Evolutionary conservation across 2,329 filamentous ascomycete genomes (phyloP), one percentile per base, ranked within the genome.

Genomic region (Penicillium decumbens): DNA sequence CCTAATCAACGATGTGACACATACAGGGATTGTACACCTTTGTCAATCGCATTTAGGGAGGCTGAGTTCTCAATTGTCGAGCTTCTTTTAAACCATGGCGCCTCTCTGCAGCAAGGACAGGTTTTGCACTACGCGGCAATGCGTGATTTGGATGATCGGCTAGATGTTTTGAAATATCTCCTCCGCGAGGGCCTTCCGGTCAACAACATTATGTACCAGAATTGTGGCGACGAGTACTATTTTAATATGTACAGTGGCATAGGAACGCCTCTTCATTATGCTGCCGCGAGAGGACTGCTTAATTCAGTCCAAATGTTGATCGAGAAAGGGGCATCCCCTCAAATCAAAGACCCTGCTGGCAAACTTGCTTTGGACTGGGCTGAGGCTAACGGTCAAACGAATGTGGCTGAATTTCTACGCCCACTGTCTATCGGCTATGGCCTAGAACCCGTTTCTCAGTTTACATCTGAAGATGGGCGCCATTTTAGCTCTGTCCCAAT

Each of bases 51-150:
- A 15, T 33, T 33, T 33, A 33, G 30, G 10, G 30, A 33, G 30
- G 30, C 30, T 9, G 30, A 33, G 4, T 33, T 33, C 13, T 13
- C 30, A 33, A 33, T 13, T 33, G 10, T 41, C 39, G 12, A 28
- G 4, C 13, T 41, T 41, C 24, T 41, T 5, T 23, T 41, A 5
- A 28, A 41, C 3, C 6, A 15, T 28, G 24, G 39, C n/a, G 39
- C 39, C 24, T 41, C 20, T 41, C 24, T 41, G 28, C 24, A 25
- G 12, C 39, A 41, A 29, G 39, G 39, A 27, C 39, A 41, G 15
- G 39, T 41, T 25, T n/a, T 41, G 39, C 39, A 41, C 24, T 41
- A 41, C 24, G 39, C 39, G 12, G 39, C 39, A 10, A 41, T 41
- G 39, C 39, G 39, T n/a, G 39, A 41, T 9, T 9, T 41, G 10